phyloP scores from a whole-genome alignment of 371 early-diverging fungal genomes.

The Circinella umbellata region DNA sequence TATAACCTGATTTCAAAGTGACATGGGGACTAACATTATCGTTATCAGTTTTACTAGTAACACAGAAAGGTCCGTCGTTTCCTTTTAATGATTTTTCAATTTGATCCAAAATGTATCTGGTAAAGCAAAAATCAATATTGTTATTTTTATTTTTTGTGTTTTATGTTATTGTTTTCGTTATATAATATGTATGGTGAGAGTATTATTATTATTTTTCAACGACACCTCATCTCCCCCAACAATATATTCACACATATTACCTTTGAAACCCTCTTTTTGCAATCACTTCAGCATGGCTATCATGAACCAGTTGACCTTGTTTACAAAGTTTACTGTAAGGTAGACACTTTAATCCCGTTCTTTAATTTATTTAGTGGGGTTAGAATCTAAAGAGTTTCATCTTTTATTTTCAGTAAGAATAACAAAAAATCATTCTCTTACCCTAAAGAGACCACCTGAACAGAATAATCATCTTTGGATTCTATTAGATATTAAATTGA shows the following conservation, averaged over 20 bases:
- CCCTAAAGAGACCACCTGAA: conserved; percentile 72
- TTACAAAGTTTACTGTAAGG: conserved; percentile 61
- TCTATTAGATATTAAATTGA: conserved; percentile 8
- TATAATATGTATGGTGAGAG: too few species aligned
- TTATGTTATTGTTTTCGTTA: too few species aligned
- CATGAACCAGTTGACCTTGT: conserved; percentile 73
- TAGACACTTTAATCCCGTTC: conserved; percentile 89
- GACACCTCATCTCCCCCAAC: too few species aligned
- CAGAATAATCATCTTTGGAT: conserved; percentile 29
- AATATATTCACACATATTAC: conserved; percentile 38
- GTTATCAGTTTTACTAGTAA: neutral
- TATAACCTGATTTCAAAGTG: conserved; percentile 19
- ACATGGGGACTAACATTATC: conserved; percentile 5
- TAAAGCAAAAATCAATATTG: too few species aligned
- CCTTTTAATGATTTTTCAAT: conserved; percentile 1
- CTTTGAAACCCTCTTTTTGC: conserved; percentile 79
- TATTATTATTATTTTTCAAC: too few species aligned
- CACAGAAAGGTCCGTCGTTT: conserved; percentile 10
- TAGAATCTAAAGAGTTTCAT: conserved; percentile 3
- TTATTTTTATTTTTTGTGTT: too few species aligned
- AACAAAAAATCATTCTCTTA: conserved; percentile 26
- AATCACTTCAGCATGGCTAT: conserved; percentile 86
- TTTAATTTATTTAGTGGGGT: conserved; percentile 30
- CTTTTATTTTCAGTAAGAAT: neutral
- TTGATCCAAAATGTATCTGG: conserved; percentile 38